Percentiles rank a stretch among this genome's conserved stretches.
phyloP scores from a whole-genome alignment of 2,329 filamentous ascomycete genomes.

The Neofusicoccum cordaticola region DNA sequence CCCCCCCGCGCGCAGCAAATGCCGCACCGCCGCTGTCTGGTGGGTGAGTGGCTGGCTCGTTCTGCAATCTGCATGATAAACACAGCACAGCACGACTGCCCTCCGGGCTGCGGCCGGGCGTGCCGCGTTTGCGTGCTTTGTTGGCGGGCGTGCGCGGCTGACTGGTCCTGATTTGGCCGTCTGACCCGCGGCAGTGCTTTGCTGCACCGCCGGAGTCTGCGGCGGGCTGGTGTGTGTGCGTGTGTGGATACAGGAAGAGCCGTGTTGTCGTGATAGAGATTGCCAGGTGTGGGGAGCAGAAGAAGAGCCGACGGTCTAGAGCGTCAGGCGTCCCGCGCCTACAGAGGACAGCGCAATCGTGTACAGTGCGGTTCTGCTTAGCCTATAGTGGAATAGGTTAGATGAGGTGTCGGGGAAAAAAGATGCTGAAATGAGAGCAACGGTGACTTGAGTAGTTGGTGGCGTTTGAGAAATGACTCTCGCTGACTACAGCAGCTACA shows the following conservation, averaged over 20 bases:
- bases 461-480: not conserved
- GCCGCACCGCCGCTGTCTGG: no score
- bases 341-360: not conserved
- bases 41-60: no score
- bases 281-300: not conserved
- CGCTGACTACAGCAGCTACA: not conserved
- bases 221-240: no score
- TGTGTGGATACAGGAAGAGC: not conserved
- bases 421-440: not conserved
- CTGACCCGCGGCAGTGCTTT: no score
- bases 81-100: no score
- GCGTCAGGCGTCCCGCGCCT: not conserved
- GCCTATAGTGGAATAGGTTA: not conserved
- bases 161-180: no score
- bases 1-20: no score
- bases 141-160: no score
- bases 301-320: not conserved
- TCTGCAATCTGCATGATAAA: no score
- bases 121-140: no score
- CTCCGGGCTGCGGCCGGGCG: no score
- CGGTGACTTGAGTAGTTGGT: not conserved
- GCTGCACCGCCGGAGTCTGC: no score
- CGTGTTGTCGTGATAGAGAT: not conserved
- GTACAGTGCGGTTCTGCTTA: not conserved
- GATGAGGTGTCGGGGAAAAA: not conserved